These are phyloP conservation scores for Pyropia haitanensis DNA, from an alignment of 23 red algal species.

Conservation along the genomic window DNA sequence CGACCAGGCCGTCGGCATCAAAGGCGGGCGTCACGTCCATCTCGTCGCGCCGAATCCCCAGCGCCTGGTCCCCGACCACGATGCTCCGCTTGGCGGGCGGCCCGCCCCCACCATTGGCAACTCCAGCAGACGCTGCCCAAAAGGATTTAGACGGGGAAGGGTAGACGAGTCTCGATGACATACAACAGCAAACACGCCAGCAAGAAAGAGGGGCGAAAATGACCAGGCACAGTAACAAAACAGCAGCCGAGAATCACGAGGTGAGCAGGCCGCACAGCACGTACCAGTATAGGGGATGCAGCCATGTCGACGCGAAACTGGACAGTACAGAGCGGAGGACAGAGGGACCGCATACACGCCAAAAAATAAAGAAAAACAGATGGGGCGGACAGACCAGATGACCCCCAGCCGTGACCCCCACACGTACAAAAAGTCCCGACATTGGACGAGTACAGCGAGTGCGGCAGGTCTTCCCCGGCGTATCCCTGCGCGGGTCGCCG, in stretches of 20 bases:
- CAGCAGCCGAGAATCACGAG: too few species aligned
- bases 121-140: not conserved
- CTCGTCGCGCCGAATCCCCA: constrained; percentile 29
- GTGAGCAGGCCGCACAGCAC: too few species aligned
- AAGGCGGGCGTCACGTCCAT: constrained; percentile 76
- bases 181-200: not conserved
- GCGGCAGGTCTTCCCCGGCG: constrained; percentile 85
- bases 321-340: not conserved
- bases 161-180: not conserved
- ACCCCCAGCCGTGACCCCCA: constrained; percentile 5
- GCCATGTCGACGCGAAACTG: too few species aligned
- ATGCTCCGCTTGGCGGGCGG: constrained; percentile 2
- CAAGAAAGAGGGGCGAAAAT: too few species aligned
- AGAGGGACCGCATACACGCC: not conserved
- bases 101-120: not conserved
- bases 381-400: not conserved
- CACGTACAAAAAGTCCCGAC: constrained; percentile 10
- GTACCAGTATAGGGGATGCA: too few species aligned
- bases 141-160: not conserved
- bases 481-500: constrained; percentile 26
- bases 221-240: too few species aligned
- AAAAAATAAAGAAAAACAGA: too few species aligned
- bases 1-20: constrained; percentile 60
- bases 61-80: constrained; percentile 21
- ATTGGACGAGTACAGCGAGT: constrained; percentile 46